These are phyloP conservation scores for Iberis amara DNA, from an alignment of 441 rosid genomes.

Conservation along the genomic window DNA sequence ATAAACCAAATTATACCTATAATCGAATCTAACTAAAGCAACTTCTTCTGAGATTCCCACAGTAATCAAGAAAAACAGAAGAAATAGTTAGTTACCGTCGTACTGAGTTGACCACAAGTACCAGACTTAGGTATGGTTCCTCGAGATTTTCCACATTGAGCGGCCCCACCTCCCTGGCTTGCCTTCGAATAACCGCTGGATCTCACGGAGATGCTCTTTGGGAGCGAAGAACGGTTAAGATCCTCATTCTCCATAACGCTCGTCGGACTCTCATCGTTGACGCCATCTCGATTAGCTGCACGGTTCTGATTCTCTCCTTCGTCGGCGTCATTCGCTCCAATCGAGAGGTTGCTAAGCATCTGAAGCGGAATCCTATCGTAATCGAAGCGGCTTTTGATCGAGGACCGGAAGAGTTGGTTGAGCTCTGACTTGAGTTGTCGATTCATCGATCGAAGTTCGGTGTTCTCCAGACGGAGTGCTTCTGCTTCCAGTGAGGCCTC, in stretches of 20 bases:
- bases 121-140: conserved; percentile 30
- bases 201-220: conserved; percentile 63
- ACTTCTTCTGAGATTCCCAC: neutral
- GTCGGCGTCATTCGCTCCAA: conserved; percentile 26
- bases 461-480: conserved; percentile 47
- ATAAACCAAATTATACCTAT: no score
- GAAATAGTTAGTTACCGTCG: conserved; percentile 22
- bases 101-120: conserved; percentile 29
- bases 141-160: conserved; percentile 33
- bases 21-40: no score
- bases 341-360: conserved; percentile 33
- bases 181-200: conserved; percentile 45
- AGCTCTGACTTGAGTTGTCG: conserved; percentile 31
- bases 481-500: conserved; percentile 44
- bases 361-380: conserved; percentile 27
- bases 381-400: conserved; percentile 32
- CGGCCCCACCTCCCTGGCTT: conserved; percentile 27
- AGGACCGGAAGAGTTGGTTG: conserved; percentile 38
- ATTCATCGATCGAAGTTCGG: conserved; percentile 50
- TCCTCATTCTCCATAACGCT: conserved; percentile 33
- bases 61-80: conserved; percentile 15
- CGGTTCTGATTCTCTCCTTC: conserved; percentile 32
- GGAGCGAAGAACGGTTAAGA: conserved; percentile 38
- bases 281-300: conserved; percentile 22
- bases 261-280: conserved; percentile 35